Evolutionary conservation across 2,329 filamentous ascomycete species (phyloP), one percentile per base, ranked within the genome.

Genomic region (Colletotrichum sojae): DNA sequence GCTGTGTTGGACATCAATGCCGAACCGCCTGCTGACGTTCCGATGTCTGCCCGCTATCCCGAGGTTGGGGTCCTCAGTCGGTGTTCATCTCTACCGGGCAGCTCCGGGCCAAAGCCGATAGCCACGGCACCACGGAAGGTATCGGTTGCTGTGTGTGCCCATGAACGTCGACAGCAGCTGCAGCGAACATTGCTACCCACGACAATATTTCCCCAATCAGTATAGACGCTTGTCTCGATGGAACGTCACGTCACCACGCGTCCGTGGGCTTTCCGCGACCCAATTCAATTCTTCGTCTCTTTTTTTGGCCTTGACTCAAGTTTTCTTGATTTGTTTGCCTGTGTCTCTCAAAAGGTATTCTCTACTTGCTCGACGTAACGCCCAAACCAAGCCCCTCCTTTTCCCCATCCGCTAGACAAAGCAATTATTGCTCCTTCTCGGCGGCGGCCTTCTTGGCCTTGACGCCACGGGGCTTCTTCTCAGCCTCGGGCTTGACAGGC

Each of bases 391-490:
- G 67, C 62, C 62, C 31, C 31, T 8, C 8, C 10, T 36, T 66
- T 66, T 58, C 25, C 45, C 67, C 55, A 36, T 66, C 62, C 62
- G 36, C 62, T 57, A 66, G 51, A 49, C 22, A 65, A 70, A 56
- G 45, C 43, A 52, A 52, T 71, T 70, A 71, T 69, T 61, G 55
- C 66, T 72, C 88, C 92, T 75, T 93, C 75, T 83, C 84, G 61
- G 63, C 51, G 62, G 86, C 87, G 74, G 91, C 91, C 87, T 92
- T 91, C 85, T 88, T 88, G 78, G 93, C 93, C 88, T 94, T 94
- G 75, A 87, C 87, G 76, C 95, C 94, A 79, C 94, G 89, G 76
- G 87, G 86, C 90, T 97, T 97, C 79, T 83, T 80, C 84, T 91
- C 90, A 76, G 89, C 89, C 73, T 85, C 83, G 71, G 91, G 88